These are phyloP conservation scores for Xerocomus brunneocitrinus DNA, from an alignment of 768 basidiomycete species.

Conservation along the genomic window DNA sequence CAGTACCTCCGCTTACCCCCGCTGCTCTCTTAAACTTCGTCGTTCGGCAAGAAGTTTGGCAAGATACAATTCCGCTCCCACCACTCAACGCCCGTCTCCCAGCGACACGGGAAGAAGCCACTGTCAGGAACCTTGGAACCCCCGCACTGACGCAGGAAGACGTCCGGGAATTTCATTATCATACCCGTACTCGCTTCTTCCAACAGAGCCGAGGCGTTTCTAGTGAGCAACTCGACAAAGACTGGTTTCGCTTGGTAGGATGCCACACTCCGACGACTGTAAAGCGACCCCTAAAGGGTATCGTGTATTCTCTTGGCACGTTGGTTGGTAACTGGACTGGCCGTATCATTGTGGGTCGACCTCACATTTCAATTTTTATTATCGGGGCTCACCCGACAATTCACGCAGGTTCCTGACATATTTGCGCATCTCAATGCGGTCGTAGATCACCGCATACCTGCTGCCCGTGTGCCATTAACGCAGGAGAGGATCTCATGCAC, in stretches of 20 bases:
- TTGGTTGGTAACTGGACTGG: slow-evolving; percentile 46
- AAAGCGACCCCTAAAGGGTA: slow-evolving; percentile 37
- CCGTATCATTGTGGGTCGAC: slow-evolving; percentile 38
- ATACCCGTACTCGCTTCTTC: slow-evolving; percentile 34
- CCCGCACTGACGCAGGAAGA: slow-evolving; percentile 38
- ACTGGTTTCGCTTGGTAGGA: slow-evolving; percentile 45
- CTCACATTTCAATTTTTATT: slow-evolving; percentile 3
- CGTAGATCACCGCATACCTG: slow-evolving; percentile 17
- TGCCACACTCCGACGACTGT: slow-evolving; percentile 38
- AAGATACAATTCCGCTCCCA: slow-evolving; percentile 27
- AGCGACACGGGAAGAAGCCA: slow-evolving; percentile 33
- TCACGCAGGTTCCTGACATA: slow-evolving; percentile 23
- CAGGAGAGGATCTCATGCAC: slow-evolving; percentile 39
- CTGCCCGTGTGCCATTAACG: slow-evolving; percentile 22
- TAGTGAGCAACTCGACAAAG: slow-evolving; percentile 38
- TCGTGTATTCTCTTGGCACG: slow-evolving; percentile 41
- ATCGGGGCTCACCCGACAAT: slow-evolving; percentile 20
- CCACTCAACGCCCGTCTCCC: slow-evolving; percentile 24
- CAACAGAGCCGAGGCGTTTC: slow-evolving; percentile 10
- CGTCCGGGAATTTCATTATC: slow-evolving; percentile 35
- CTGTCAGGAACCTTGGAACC: slow-evolving; percentile 23
- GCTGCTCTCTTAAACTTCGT: slow-evolving; percentile 37
- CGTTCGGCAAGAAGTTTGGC: slow-evolving; percentile 36
- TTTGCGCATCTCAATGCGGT: slow-evolving; percentile 22
- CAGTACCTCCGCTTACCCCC: slow-evolving; percentile 38